Evolutionary conservation across 2,329 filamentous ascomycete species (phyloP).

Genomic region (Juglanconis sp.): DNA sequence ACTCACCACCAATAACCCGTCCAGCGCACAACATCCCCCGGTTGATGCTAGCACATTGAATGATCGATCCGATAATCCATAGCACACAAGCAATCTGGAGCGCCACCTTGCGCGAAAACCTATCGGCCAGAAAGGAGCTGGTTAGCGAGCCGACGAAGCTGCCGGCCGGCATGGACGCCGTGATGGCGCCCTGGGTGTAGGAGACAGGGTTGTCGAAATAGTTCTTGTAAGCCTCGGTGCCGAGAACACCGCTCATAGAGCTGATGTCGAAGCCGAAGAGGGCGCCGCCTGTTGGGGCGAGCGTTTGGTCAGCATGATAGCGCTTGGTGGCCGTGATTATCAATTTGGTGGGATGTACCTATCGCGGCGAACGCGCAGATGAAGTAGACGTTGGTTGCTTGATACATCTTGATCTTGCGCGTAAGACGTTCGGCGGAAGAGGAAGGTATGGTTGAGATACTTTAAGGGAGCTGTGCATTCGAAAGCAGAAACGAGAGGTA

Average conservation of each 20-base stretch:
- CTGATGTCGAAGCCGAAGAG: slow-evolving; percentile 78
- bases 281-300: slow-evolving; percentile 51
- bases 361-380: slow-evolving; percentile 63
- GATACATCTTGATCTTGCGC: slow-evolving; percentile 32
- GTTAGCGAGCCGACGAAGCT: slow-evolving; percentile 58
- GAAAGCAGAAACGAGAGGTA: no score
- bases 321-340: no score
- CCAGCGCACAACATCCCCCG: slow-evolving; percentile 72
- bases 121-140: slow-evolving; percentile 50
- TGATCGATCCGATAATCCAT: slow-evolving; percentile 48
- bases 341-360: slow-evolving; percentile 35
- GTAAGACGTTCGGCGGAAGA: no score
- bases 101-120: slow-evolving; percentile 45
- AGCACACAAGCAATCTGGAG: slow-evolving; percentile 48
- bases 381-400: slow-evolving; percentile 52
- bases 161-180: slow-evolving; percentile 70
- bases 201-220: slow-evolving; percentile 59
- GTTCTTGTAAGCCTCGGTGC: slow-evolving; percentile 65
- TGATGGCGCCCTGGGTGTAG: slow-evolving; percentile 66
- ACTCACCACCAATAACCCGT: slow-evolving; percentile 49
- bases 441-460: no score
- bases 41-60: slow-evolving; percentile 62
- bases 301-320: not conserved
- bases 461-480: no score
- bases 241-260: slow-evolving; percentile 67